These are phyloP conservation scores for Silene conica DNA, from an alignment of 148 eudicot genomes.

Conservation along the genomic window DNA sequence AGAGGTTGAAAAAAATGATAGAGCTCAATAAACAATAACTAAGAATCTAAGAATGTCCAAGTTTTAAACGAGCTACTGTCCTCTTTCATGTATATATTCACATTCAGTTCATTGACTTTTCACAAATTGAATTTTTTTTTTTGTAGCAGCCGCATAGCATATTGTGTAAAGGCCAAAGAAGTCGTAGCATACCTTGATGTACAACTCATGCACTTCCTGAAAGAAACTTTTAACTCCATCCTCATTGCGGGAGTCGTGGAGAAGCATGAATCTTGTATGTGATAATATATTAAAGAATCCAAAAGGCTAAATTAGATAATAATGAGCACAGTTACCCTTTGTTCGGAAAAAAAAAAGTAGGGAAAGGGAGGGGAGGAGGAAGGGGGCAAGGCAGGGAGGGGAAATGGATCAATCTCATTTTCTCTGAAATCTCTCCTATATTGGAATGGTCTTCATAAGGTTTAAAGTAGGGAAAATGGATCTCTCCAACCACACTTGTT, in stretches of 20 bases:
- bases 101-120: not conserved
- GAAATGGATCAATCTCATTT: too few relatives aligned
- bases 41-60: not conserved
- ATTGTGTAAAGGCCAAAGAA: conserved; percentile 10
- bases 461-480: too few relatives aligned
- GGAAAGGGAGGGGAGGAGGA: too few relatives aligned
- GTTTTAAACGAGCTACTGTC: not conserved
- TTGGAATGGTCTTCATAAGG: too few relatives aligned
- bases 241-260: conserved; percentile 92
- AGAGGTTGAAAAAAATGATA: too few relatives aligned
- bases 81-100: not conserved
- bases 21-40: not conserved
- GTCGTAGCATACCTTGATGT: conserved; percentile 67
- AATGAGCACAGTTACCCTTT: not conserved
- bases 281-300: conserved; percentile 46
- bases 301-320: not conserved
- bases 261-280: conserved; percentile 95
- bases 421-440: too few relatives aligned
- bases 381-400: too few relatives aligned
- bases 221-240: conserved; percentile 98
- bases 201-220: conserved; percentile 96
- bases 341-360: too few relatives aligned
- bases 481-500: too few relatives aligned
- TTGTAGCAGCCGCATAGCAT: conserved; percentile 3
- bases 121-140: not conserved